Conservation (phyloP, 1,284 basidiomycete species). For the Acaromyces ingoldii region DNA sequence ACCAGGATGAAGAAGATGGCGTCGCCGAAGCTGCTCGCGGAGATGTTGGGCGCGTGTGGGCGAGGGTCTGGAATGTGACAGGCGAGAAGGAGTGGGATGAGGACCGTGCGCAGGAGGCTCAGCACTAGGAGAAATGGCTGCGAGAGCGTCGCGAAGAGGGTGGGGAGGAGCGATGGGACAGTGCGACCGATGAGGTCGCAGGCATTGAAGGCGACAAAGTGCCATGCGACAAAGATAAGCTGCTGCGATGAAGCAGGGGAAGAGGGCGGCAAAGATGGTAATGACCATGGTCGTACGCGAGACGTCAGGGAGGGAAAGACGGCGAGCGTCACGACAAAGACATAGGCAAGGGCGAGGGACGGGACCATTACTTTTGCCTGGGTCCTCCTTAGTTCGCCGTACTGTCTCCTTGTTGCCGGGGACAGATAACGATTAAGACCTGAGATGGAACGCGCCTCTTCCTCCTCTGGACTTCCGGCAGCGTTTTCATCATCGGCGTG, state of each 20-base stretch:
- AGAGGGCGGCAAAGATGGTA: neutral
- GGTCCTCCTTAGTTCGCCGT: conserved; percentile 5
- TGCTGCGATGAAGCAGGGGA: conserved; percentile 8
- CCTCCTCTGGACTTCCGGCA: neutral
- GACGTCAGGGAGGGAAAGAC: conserved; percentile 40
- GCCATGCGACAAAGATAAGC: conserved; percentile 39
- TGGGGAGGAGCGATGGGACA: conserved; percentile 21
- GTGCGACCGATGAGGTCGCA: conserved; percentile 34
- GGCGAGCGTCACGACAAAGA: conserved; percentile 29
- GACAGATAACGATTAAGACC: neutral
- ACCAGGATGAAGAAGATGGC: conserved; percentile 33
- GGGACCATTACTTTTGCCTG: conserved; percentile 31
- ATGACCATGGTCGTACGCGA: conserved; percentile 18
- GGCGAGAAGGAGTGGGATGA: conserved; percentile 33
- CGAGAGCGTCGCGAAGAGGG: conserved; percentile 7
- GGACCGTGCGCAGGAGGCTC: conserved; percentile 19
- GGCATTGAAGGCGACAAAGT: conserved; percentile 41
- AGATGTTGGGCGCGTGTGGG: neutral
- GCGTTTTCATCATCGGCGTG: no score
- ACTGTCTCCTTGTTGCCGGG: neutral
- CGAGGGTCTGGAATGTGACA: conserved; percentile 20
- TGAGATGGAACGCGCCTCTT: neutral
- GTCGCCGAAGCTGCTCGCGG: conserved; percentile 13
- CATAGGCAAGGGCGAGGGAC: conserved; percentile 15
- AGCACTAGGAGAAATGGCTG: conserved; percentile 15